Conservation (phyloP, 257 asterid species). For the Jacaranda copaia region DNA sequence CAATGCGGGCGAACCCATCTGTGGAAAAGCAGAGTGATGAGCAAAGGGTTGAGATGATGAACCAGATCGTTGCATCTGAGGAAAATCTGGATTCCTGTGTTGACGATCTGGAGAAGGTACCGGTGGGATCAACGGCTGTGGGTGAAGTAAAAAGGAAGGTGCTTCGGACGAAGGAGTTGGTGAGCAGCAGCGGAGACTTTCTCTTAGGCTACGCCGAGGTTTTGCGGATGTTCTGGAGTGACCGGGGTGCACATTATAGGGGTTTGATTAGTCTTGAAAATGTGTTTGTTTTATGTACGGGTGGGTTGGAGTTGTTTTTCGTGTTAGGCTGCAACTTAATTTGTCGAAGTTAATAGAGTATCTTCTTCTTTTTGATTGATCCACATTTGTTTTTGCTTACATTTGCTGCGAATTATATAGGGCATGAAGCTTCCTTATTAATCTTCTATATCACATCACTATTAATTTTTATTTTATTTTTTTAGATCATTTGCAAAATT, state of each 20-base stretch:
- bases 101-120: constrained; percentile 30
- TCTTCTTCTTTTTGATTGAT: no score
- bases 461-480: no score
- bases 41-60: constrained; percentile 19
- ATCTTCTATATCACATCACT: no score
- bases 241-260: neutral
- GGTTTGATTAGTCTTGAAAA: neutral
- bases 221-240: neutral
- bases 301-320: constrained; percentile 40
- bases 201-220: constrained; percentile 1
- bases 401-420: no score
- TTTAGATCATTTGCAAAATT: no score
- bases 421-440: no score
- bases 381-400: no score
- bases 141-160: constrained; percentile 29
- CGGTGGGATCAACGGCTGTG: constrained; percentile 25
- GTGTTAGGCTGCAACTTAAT: neutral
- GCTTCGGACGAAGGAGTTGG: constrained; percentile 21
- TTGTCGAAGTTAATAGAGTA: no score
- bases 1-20: constrained; percentile 27
- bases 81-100: constrained; percentile 30
- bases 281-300: neutral
- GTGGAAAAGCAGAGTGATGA: neutral
- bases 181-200: constrained; percentile 32
- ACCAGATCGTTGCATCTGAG: constrained; percentile 12